Conservation (phyloP, 2,329 filamentous ascomycete species). For the Colletotrichum sp. region DNA sequence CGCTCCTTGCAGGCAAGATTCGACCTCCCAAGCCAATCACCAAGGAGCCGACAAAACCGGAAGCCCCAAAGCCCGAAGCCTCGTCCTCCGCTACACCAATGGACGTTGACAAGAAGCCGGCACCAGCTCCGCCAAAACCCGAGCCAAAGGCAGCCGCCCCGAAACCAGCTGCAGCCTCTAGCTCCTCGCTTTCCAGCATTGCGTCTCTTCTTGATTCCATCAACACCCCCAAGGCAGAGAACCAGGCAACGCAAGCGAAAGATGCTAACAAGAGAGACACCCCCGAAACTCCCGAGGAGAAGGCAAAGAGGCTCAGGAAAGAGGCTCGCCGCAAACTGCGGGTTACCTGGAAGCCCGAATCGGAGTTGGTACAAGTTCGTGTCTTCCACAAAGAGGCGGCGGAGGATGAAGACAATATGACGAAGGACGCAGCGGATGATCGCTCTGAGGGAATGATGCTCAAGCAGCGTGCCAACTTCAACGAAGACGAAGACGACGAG, state of each 20-base stretch:
- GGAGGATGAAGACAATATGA: constrained; percentile 73
- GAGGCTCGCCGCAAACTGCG: constrained; percentile 73
- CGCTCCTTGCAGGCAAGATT: constrained; percentile 54
- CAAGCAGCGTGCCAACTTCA: constrained; percentile 55
- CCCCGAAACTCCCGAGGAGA: constrained; percentile 72
- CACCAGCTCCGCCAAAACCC: constrained; percentile 22
- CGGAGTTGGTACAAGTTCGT: constrained; percentile 69
- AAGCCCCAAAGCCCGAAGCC: constrained; percentile 21
- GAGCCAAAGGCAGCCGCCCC: constrained; percentile 27
- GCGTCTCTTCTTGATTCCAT: constrained; percentile 59
- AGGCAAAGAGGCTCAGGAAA: constrained; percentile 71
- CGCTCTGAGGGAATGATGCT: constrained; percentile 75
- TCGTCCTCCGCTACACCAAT: constrained; percentile 7
- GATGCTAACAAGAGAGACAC: constrained; percentile 41
- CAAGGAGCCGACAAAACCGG: constrained; percentile 26
- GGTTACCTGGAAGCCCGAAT: constrained; percentile 74
- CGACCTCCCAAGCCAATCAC: constrained; percentile 42
- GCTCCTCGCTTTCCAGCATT: constrained; percentile 52
- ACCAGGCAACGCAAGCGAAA: constrained; percentile 56
- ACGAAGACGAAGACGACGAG: constrained; percentile 61
- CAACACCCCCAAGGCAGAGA: constrained; percentile 48
- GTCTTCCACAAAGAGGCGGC: constrained; percentile 75
- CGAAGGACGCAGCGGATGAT: constrained; percentile 75
- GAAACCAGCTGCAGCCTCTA: constrained; percentile 36
- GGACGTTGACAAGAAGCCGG: constrained; percentile 20